Evolutionary conservation across 805 yeast species (phyloP), one percentile per base, ranked within the genome.

Genomic region (Candida ponderosae): DNA sequence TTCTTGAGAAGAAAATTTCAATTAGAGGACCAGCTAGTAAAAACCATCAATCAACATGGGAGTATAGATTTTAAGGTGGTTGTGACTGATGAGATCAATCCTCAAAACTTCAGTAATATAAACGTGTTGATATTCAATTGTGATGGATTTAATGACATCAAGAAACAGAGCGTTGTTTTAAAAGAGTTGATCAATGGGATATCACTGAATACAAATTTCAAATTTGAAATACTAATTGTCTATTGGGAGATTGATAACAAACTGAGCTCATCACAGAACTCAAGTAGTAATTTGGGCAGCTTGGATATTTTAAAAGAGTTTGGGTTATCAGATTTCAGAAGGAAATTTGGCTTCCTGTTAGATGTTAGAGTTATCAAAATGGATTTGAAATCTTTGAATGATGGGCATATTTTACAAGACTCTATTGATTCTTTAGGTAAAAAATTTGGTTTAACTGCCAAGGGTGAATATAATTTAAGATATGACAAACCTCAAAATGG

Each of bases 221-320:
- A 54, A 34, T 59, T 64, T 36, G 54, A 55, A 23, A 39, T 65
- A 11, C 17, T 64, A 18, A 43, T 66, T 3, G 40, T 64, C 3
- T 63, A 58, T 38, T 65, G 72, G 72, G 67, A 63, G 29, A 53
- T 66, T n/a, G 51, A 59, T 2, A 59, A 58, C 19, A 53, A 54
- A 4, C 47, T 48, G 4, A 36, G 51, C 6, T 19, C 36, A 10
- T 44, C 43, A 13, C 21, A 33, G 8, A 42, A 45, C 7, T 47
- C 52, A 14, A 18, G 35, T 18, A 45, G 43, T 24, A 44, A 41
- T 29, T 39, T 56, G 19, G 51, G 56, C 27, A 28, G 47, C 4
- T 39, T 45, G 18, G 57, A 59, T 33, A 58, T 62, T n/a, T 40
- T 60, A 4, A 53, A 51, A 35, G 53, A 53, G 23, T 53, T 63